phyloP scores from a whole-genome alignment of 805 yeast species.

The Candida piceae region DNA sequence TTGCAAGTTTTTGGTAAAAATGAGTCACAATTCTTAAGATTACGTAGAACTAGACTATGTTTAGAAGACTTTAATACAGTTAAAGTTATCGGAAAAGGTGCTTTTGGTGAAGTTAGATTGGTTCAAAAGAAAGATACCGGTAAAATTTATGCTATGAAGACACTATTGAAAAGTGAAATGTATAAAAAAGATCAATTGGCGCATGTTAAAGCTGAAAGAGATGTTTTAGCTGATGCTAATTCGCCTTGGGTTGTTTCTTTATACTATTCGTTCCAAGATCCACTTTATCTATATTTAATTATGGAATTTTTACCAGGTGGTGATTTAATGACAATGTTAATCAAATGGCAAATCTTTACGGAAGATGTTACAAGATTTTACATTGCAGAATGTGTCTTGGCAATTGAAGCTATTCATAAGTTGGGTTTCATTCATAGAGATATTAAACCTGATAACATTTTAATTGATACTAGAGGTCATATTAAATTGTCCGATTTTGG shows the following conservation, averaged over 20 bases:
- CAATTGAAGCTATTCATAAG: conserved; percentile 90
- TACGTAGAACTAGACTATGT: conserved; percentile 77
- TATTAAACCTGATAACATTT: conserved; percentile 92
- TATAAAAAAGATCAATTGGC: conserved; percentile 91
- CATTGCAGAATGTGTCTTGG: conserved; percentile 94
- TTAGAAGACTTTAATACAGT: conserved; percentile 84
- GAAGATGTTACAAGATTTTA: conserved; percentile 91
- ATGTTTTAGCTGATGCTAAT: conserved; percentile 85
- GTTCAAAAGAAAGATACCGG: conserved; percentile 93
- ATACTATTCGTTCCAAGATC: conserved; percentile 77
- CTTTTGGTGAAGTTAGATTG: conserved; percentile 93
- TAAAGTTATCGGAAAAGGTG: conserved; percentile 92
- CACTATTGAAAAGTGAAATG: conserved; percentile 86
- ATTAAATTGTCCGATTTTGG: conserved; percentile 71
- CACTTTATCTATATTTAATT: conserved; percentile 66
- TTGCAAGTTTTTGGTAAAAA: conserved; percentile 78
- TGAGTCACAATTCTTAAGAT: conserved; percentile 79
- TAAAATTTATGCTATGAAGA: conserved; percentile 91
- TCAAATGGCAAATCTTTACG: conserved; percentile 88
- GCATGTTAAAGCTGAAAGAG: conserved; percentile 93
- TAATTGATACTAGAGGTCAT: conserved; percentile 62
- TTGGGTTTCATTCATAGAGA: conserved; percentile 95
- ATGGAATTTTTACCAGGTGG: conserved; percentile 86
- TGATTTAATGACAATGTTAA: conserved; percentile 90
- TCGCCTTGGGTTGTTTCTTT: conserved; percentile 86